A percentile compares a stretch with the other conserved stretches of the same genome.
phyloP scores from a whole-genome alignment of 2,329 filamentous ascomycete genomes.

The Acarospora socialis region DNA sequence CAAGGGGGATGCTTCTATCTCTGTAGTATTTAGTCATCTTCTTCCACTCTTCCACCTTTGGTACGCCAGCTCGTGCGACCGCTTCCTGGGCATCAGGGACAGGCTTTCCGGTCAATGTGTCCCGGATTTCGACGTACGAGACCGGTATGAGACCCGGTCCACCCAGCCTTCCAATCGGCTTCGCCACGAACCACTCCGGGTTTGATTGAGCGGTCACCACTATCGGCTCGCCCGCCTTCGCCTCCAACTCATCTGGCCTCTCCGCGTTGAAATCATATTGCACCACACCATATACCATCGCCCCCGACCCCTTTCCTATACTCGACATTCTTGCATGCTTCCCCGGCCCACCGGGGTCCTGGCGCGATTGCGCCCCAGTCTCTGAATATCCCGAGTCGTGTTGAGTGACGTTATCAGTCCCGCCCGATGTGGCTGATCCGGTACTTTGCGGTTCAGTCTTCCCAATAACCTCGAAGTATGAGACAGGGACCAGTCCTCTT shows the following conservation, averaged over 20 bases:
- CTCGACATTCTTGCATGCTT: slow-evolving; percentile 29
- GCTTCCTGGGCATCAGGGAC: slow-evolving; percentile 73
- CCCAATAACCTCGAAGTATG: slow-evolving; percentile 83
- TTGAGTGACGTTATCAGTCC: slow-evolving; percentile 47
- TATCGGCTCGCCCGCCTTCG: slow-evolving; percentile 88
- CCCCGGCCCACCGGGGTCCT: slow-evolving; percentile 21
- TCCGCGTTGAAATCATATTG: slow-evolving; percentile 96
- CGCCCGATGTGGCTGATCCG: slow-evolving; percentile 42
- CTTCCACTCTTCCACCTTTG: slow-evolving; percentile 97
- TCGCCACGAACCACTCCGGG: slow-evolving; percentile 97
- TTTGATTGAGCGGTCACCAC: slow-evolving; percentile 98
- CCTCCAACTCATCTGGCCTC: slow-evolving; percentile 87
- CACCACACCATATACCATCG: slow-evolving; percentile 93
- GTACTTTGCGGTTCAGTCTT: slow-evolving; percentile 84
- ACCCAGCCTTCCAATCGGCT: slow-evolving; percentile 93
- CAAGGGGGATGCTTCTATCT: slow-evolving; percentile 93
- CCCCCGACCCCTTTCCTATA: slow-evolving; percentile 45
- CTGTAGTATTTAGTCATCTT: slow-evolving; percentile 99
- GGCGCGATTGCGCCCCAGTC: slow-evolving; percentile 20
- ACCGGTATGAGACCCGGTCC: slow-evolving; percentile 92
- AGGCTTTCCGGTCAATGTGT: slow-evolving; percentile 76
- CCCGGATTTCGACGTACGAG: slow-evolving; percentile 89
- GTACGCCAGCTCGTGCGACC: slow-evolving; percentile 76
- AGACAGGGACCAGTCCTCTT: slow-evolving; percentile 81
- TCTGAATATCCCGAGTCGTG: slow-evolving; percentile 89